A percentile compares a stretch with the other conserved stretches of the same genome.
Conservation (phyloP, 352 stramenopile genomes). For the Peronospora belbahrii region DNA sequence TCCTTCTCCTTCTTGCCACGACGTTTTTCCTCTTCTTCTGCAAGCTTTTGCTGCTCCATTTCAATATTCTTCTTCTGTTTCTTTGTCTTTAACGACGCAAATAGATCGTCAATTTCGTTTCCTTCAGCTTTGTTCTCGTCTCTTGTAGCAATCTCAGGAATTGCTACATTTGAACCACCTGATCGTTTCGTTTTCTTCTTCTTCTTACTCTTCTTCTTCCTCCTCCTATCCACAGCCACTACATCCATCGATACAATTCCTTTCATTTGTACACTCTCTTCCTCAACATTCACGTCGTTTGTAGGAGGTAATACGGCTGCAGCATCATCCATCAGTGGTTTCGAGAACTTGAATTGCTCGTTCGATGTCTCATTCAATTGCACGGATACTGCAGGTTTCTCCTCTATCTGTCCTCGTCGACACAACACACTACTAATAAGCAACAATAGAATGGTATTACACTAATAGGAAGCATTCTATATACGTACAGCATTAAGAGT, state of each 20-base stretch:
- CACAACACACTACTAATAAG: not conserved
- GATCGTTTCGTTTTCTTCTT: slow-evolving; percentile 45
- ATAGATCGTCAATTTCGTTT: slow-evolving; percentile 75
- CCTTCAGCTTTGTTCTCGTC: slow-evolving; percentile 21
- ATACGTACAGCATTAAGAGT: slow-evolving; percentile 12
- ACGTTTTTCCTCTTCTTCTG: slow-evolving; percentile 34
- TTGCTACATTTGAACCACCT: not conserved
- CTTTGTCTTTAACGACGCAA: slow-evolving; percentile 60
- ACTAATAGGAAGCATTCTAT: not conserved
- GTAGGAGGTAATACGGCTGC: slow-evolving; percentile 5
- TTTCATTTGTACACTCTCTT: not conserved
- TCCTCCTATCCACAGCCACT: not conserved
- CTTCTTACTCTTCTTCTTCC: slow-evolving; percentile 49
- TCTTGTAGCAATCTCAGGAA: not conserved
- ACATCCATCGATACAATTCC: not conserved
- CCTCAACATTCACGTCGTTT: not conserved
- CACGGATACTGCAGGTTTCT: not conserved
- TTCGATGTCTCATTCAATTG: slow-evolving; percentile 18
- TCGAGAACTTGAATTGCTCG: slow-evolving; percentile 17
- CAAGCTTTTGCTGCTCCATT: slow-evolving; percentile 45
- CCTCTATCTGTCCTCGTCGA: slow-evolving; percentile 6
- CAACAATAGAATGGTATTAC: slow-evolving; percentile 1
- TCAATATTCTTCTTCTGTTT: slow-evolving; percentile 62
- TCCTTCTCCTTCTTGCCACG: slow-evolving; percentile 52
- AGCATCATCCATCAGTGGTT: slow-evolving; percentile 11